A percentile compares a stretch with the other conserved stretches of the same genome.
Evolutionary conservation across 2,329 filamentous ascomycete genomes (phyloP).

Genomic region (Plenodomus tracheiphilus): DNA sequence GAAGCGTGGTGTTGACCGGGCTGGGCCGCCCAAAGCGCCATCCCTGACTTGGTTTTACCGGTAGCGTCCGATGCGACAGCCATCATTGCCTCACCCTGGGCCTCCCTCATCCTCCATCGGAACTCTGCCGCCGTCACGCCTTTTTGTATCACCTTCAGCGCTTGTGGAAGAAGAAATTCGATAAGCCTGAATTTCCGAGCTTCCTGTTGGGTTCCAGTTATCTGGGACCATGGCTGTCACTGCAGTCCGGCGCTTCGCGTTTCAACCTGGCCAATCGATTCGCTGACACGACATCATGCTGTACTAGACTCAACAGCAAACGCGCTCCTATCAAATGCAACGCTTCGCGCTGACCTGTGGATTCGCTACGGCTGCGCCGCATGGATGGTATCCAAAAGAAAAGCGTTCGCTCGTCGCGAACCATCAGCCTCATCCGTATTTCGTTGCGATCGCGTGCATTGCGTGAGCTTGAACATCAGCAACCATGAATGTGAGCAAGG

Average conservation of each 20-base stretch:
- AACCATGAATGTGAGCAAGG: constrained; percentile 13
- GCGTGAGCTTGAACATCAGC: constrained; percentile 11
- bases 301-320: constrained; percentile 14
- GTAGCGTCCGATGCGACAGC: background rate
- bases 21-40: background rate
- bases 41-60: background rate
- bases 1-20: background rate
- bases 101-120: background rate
- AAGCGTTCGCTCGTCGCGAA: constrained; percentile 29
- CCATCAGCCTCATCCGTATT: constrained; percentile 15
- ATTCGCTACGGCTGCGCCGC: constrained; percentile 30
- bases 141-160: background rate
- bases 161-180: background rate
- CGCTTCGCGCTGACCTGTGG: constrained; percentile 14
- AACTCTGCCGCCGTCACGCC: background rate
- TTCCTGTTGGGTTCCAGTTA: background rate
- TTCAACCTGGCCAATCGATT: constrained; percentile 28
- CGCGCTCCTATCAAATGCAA: constrained; percentile 20
- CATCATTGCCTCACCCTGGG: background rate
- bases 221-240: background rate
- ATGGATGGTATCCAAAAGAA: constrained; percentile 25
- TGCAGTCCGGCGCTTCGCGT: constrained; percentile 24
- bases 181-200: background rate
- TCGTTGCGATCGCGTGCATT: constrained; percentile 6
- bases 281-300: constrained; percentile 8